Conservation (phyloP, 1,284 basidiomycete genomes). For the Ceratobasidium sp. region DNA sequence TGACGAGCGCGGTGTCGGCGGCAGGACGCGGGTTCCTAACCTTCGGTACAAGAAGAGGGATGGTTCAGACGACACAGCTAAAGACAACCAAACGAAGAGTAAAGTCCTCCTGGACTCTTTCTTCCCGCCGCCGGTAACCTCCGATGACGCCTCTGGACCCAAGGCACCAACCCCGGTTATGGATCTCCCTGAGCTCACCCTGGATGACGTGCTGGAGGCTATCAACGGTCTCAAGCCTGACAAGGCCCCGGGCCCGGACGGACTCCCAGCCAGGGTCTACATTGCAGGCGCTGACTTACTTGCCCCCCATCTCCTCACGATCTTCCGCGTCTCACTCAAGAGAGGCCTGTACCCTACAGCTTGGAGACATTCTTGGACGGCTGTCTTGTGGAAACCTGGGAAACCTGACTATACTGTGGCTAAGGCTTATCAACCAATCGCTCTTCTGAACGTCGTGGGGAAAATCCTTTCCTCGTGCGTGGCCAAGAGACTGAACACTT, state of each 20-base stretch:
- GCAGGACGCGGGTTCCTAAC: conserved; percentile 33
- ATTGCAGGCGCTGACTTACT: conserved; percentile 55
- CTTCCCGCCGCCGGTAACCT: conserved; percentile 39
- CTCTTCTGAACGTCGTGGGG: conserved; percentile 38
- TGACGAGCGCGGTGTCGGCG: background rate
- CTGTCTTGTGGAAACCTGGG: too few species aligned
- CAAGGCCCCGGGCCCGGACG: conserved; percentile 58
- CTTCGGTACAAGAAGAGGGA: background rate
- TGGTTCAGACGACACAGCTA: background rate
- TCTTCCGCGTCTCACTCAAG: conserved; percentile 28
- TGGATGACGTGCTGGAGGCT: conserved; percentile 9
- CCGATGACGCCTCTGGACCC: too few species aligned
- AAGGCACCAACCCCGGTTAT: too few species aligned
- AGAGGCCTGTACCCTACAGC: too few species aligned
- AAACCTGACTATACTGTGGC: too few species aligned
- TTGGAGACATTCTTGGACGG: too few species aligned
- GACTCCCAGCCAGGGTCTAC: conserved; percentile 45
- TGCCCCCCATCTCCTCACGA: conserved; percentile 55
- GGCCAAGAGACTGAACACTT: conserved; percentile 54
- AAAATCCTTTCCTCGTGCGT: conserved; percentile 55
- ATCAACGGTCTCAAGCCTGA: conserved; percentile 37
- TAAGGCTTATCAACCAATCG: too few species aligned
- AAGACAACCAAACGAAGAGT: conserved; percentile 34
- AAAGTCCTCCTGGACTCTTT: conserved; percentile 31
- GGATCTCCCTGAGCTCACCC: background rate